Conservation (phyloP, 1,284 basidiomycete genomes). For the Baeospora myosura region DNA sequence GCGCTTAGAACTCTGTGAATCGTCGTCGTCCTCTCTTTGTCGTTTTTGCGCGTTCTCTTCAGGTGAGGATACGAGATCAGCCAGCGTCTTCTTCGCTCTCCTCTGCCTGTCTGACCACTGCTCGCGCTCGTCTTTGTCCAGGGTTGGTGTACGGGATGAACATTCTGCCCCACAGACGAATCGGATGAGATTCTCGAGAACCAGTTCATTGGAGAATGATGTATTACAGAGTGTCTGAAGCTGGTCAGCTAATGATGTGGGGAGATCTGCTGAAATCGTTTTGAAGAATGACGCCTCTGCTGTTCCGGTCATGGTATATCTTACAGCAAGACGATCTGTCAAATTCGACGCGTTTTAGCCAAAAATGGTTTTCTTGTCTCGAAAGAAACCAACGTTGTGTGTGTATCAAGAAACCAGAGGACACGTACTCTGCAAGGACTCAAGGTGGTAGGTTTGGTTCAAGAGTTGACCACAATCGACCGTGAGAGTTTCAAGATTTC, state of each 20-base stretch:
- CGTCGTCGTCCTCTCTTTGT: slow-evolving; percentile 11
- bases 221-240: background rate
- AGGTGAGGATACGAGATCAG: slow-evolving; percentile 8
- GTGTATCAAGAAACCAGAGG: too few species aligned
- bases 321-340: too few species aligned
- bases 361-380: too few species aligned
- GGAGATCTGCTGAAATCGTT: background rate
- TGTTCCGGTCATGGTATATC: too few species aligned
- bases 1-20: slow-evolving; percentile 13
- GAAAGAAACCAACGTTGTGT: too few species aligned
- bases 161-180: slow-evolving; percentile 21
- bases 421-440: too few species aligned
- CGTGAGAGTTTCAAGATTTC: too few species aligned
- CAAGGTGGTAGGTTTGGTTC: too few species aligned
- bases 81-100: slow-evolving; percentile 12
- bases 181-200: slow-evolving; percentile 22
- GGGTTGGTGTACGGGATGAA: slow-evolving; percentile 10
- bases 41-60: slow-evolving; percentile 15
- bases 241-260: background rate
- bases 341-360: too few species aligned
- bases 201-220: slow-evolving; percentile 9
- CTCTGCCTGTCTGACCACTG: slow-evolving; percentile 14
- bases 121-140: slow-evolving; percentile 8
- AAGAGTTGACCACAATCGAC: too few species aligned
- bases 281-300: too few species aligned